Evolutionary conservation across 495 filamentous ascomycete genomes (phyloP), one percentile per base, ranked within the genome.

Genomic region (Xylaria nigripes): DNA sequence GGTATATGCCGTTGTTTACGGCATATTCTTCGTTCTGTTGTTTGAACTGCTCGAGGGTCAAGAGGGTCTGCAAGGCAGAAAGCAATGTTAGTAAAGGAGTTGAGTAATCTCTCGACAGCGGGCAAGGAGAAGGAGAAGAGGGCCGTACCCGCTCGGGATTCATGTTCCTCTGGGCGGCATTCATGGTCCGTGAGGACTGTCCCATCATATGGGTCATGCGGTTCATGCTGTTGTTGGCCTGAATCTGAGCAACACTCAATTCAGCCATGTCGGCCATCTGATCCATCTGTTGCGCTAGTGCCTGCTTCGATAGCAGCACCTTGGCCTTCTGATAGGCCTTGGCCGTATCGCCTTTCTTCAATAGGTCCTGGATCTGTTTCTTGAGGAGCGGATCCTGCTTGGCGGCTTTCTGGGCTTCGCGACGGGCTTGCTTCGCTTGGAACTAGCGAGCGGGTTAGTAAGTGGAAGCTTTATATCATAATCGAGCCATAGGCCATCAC

Each of bases 21-120:
- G 89, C 87, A 53, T 91, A 81, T 60, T 91, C 86, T 61, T 91
- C 87, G 72, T 89, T 90, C 68, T 92, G 87, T 42, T 78, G 76
- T 67, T 89, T 84, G 75, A 89, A 90, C 61, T 83, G 82, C 63
- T 91, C 87, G 75, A 92, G 89, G 27, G 75, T 76, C 43, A 76
- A 55, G 50, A 77, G 70, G 41, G 75, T 77, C 61, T 66, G 47
- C 68, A 57, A 22, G 13, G 16, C 6, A 18, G 12, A 4, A 16
- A 29, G 44, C 24, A 30, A 10, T 9, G 15, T 18, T 9, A 55
- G 6, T 38, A 56, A 23, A 46, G 24, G 30, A 40, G 15, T 18
- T 19, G 36, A n/a, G 15, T 3, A 18, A 16, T 40, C 2, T 40
- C 36, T 18, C n/a, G n/a, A n/a, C n/a, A 34, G 32, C 7, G 6